These are phyloP conservation scores for Kodamaea fungicola DNA, from an alignment of 1,139 yeast genomes.

Conservation along the genomic window DNA sequence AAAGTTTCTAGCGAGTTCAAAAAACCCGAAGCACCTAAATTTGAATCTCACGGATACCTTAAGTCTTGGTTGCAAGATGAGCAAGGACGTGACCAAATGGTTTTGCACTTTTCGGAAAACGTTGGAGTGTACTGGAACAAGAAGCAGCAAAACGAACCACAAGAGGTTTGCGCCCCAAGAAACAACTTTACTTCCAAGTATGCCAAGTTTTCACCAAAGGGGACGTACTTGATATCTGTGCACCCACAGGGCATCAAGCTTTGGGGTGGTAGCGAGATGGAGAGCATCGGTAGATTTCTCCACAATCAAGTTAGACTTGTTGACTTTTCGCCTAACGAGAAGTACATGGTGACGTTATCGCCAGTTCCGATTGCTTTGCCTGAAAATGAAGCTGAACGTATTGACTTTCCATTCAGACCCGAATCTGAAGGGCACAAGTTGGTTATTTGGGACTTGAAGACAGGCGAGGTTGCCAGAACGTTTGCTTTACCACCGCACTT, in stretches of 20 bases:
- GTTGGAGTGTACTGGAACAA: conserved; percentile 91
- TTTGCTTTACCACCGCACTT: conserved; percentile 84
- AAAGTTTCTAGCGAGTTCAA: conserved; percentile 58
- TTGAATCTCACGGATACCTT: conserved; percentile 75
- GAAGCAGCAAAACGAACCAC: conserved; percentile 67
- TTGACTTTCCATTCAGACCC: conserved; percentile 76
- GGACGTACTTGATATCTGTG: conserved; percentile 81
- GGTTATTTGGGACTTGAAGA: conserved; percentile 87
- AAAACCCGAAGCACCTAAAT: conserved; percentile 70
- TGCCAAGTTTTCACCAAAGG: conserved; percentile 91
- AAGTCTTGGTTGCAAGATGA: conserved; percentile 90
- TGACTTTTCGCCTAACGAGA: conserved; percentile 92
- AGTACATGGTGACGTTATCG: conserved; percentile 85
- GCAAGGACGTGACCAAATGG: conserved; percentile 86
- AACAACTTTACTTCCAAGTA: conserved; percentile 82
- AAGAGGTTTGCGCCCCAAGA: conserved; percentile 74
- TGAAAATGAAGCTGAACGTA: conserved; percentile 60
- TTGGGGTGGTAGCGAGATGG: conserved; percentile 90
- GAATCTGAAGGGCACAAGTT: conserved; percentile 92
- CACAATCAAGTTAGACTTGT: conserved; percentile 89
- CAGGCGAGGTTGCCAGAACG: conserved; percentile 83
- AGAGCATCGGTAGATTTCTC: conserved; percentile 70
- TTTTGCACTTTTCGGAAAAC: conserved; percentile 73
- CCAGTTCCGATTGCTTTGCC: conserved; percentile 78
- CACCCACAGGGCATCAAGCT: conserved; percentile 95